Conservation (phyloP, 2,329 filamentous ascomycete genomes). For the Onygena corvina region DNA sequence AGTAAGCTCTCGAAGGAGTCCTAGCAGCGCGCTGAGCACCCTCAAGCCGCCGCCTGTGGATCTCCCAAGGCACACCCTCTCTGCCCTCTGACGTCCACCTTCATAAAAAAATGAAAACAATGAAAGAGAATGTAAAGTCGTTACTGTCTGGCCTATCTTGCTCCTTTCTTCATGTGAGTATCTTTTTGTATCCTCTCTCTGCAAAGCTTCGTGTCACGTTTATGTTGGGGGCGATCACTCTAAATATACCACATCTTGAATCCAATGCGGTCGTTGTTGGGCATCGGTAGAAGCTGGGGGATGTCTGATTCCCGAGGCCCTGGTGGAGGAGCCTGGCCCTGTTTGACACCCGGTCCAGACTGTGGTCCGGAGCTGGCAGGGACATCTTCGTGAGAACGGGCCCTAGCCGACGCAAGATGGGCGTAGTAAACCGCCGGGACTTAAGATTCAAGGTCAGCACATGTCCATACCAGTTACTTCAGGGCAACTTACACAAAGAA, state of each 20-base stretch:
- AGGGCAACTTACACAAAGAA: conserved; percentile 46
- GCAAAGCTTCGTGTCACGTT: not conserved
- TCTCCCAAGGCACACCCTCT: not conserved
- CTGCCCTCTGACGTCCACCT: not conserved
- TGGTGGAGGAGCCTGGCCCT: conserved; percentile 21
- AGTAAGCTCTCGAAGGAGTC: not conserved
- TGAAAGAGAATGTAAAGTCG: not conserved
- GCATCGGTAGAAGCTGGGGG: conserved; percentile 26
- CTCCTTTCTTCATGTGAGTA: not conserved
- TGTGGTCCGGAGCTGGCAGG: conserved; percentile 30
- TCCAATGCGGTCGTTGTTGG: conserved; percentile 22
- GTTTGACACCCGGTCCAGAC: conserved; percentile 29
- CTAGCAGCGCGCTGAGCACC: conserved; percentile 5
- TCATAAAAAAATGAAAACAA: not conserved
- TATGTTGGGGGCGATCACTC: not conserved
- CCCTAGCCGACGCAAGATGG: conserved; percentile 73
- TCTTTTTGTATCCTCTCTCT: not conserved
- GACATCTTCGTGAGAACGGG: conserved; percentile 57
- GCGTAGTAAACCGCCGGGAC: conserved; percentile 89
- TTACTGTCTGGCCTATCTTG: not conserved
- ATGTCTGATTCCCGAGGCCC: conserved; percentile 23
- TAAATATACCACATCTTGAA: conserved; percentile 35
- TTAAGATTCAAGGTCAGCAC: conserved; percentile 14
- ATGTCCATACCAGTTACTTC: not conserved
- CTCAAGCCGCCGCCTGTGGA: conserved; percentile 6